A percentile compares a stretch with the other conserved stretches of the same genome.
Evolutionary conservation across 2,329 filamentous ascomycete genomes (phyloP).

Genomic region (Penicillium brevicompactum): DNA sequence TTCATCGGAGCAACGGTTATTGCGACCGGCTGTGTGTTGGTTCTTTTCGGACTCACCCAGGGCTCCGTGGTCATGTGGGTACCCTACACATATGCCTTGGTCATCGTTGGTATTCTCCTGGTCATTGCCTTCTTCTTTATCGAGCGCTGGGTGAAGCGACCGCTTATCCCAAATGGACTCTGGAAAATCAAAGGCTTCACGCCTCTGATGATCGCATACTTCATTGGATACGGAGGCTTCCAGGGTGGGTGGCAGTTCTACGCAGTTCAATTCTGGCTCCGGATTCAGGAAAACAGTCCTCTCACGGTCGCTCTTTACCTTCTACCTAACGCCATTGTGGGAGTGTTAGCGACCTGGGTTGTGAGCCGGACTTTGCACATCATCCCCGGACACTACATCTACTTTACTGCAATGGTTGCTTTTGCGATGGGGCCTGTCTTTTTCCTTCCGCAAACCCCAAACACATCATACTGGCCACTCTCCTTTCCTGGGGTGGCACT

Average conservation of each 20-base stretch:
- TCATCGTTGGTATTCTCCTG: constrained; percentile 50
- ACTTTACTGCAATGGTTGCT: constrained; percentile 42
- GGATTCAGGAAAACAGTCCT: constrained; percentile 36
- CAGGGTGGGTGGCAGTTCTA: constrained; percentile 41
- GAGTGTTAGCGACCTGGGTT: constrained; percentile 45
- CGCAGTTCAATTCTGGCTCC: constrained; percentile 38
- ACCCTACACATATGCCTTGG: constrained; percentile 49
- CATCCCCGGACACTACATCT: constrained; percentile 47
- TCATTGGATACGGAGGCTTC: constrained; percentile 46
- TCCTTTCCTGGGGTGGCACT: constrained; percentile 46
- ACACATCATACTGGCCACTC: constrained; percentile 45
- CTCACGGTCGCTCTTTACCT: constrained; percentile 45
- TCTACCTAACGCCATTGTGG: constrained; percentile 45
- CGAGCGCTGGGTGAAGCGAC: constrained; percentile 44
- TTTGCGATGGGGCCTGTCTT: constrained; percentile 36
- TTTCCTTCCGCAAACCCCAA: constrained; percentile 39
- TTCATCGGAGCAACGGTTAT: constrained; percentile 47
- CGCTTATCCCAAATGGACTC: constrained; percentile 46
- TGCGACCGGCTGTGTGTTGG: constrained; percentile 36
- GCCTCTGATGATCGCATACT: constrained; percentile 43
- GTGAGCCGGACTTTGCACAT: constrained; percentile 46
- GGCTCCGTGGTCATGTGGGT: constrained; percentile 50
- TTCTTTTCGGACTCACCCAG: constrained; percentile 59
- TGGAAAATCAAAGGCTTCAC: constrained; percentile 46
- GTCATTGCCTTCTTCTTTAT: constrained; percentile 49